These are phyloP conservation scores for Auriscalpium microsporum DNA, from an alignment of 768 basidiomycete genomes.

Conservation along the genomic window DNA sequence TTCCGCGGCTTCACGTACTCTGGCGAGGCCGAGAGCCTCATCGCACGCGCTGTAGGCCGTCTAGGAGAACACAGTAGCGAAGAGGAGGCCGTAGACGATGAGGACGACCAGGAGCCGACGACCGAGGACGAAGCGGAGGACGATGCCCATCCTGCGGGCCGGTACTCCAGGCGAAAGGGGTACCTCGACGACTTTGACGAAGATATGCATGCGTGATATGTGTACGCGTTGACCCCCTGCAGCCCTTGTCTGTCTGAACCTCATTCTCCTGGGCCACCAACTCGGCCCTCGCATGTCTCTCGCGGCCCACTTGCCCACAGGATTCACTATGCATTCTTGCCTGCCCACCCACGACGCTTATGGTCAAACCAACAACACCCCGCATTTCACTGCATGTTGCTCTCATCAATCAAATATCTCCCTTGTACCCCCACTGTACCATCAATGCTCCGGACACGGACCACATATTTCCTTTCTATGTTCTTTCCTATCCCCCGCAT, in stretches of 20 bases:
- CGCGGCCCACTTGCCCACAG: constrained; percentile 1
- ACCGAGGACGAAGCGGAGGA: constrained; percentile 79
- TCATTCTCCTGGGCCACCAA: too few species aligned
- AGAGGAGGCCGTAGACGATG: constrained; percentile 21
- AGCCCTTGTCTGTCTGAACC: not conserved
- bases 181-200: constrained; percentile 30
- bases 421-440: constrained; percentile 8
- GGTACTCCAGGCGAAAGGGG: constrained; percentile 53
- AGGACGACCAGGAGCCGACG: constrained; percentile 36
- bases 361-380: not conserved
- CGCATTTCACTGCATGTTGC: constrained; percentile 2
- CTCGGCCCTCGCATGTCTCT: too few species aligned
- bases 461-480: constrained; percentile 2
- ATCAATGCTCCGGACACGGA: constrained; percentile 9
- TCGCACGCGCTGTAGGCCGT: constrained; percentile 32
- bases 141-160: constrained; percentile 50
- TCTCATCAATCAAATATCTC: constrained; percentile 4
- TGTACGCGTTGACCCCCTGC: not conserved
- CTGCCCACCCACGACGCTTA: too few species aligned
- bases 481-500: not conserved
- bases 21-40: constrained; percentile 55
- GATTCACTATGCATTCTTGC: constrained; percentile 3
- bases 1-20: constrained; percentile 92
- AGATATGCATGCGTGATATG: constrained; percentile 25
- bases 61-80: constrained; percentile 24